Conservation (phyloP, 1,284 basidiomycete genomes). For the Hypsizygus ulmarius region DNA sequence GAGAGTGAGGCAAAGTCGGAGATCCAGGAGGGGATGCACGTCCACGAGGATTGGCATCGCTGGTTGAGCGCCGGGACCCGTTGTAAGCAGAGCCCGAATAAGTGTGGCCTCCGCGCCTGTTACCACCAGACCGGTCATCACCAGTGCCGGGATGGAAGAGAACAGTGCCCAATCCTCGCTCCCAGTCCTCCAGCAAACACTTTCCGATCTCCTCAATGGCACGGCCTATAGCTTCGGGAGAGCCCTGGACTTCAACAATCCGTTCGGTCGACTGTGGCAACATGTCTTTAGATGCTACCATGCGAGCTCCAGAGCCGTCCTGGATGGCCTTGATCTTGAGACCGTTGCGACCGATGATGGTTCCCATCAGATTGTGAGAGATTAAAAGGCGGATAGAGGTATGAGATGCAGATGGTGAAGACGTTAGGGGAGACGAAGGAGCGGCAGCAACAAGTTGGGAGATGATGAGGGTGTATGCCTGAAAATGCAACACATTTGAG, state of each 20-base stretch:
- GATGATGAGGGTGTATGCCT: conserved; percentile 97
- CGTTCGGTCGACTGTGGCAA: conserved; percentile 98
- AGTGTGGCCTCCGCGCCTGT: conserved; percentile 51
- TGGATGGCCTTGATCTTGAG: conserved; percentile 99
- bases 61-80: conserved; percentile 56
- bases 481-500: conserved; percentile 12
- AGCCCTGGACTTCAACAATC: conserved; percentile 94
- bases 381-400: conserved; percentile 95
- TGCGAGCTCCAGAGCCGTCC: conserved; percentile 92
- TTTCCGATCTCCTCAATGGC: conserved; percentile 95
- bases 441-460: conserved; percentile 82
- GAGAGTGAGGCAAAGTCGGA: conserved; percentile 45
- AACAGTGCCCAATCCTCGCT: conserved; percentile 89
- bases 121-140: conserved; percentile 61
- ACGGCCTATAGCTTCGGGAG: conserved; percentile 86
- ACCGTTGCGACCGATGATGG: conserved; percentile 95
- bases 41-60: conserved; percentile 44
- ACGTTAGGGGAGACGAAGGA: conserved; percentile 62
- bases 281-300: conserved; percentile 99
- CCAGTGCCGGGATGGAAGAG: conserved; percentile 91
- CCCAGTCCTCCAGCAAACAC: conserved; percentile 96
- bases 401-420: conserved; percentile 67
- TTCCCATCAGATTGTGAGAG: conserved; percentile 99
- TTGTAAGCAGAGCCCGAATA: conserved; percentile 39
- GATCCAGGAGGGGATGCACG: conserved; percentile 58